phyloP scores from a whole-genome alignment of 2,329 filamentous ascomycete species.

The Biscogniauxia mediterranea region DNA sequence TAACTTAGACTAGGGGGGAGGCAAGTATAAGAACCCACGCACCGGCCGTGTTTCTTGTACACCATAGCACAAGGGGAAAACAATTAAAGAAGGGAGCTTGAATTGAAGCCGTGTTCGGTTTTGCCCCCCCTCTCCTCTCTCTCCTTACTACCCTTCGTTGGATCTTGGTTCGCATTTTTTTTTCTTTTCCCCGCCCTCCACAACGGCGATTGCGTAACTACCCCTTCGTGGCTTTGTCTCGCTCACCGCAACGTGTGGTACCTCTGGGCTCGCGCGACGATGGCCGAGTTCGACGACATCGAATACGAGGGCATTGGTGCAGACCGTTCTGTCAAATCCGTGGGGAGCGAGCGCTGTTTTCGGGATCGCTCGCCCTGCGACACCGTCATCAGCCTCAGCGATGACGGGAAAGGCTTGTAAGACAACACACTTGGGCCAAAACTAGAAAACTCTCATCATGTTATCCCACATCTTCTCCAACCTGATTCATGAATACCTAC shows the following conservation, averaged over 20 bases:
- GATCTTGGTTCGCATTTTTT: not conserved
- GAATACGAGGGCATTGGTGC: slow-evolving; percentile 25
- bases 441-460: not conserved
- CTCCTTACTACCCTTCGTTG: not conserved
- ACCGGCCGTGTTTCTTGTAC: not conserved
- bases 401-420: slow-evolving; percentile 21
- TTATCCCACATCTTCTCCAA: not conserved
- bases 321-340: slow-evolving; percentile 9
- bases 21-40: not conserved
- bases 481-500: too few species aligned
- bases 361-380: slow-evolving; percentile 18
- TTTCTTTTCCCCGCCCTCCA: not conserved
- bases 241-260: not conserved
- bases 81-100: not conserved
- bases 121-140: not conserved
- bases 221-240: not conserved
- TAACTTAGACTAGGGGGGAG: too few species aligned
- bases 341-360: slow-evolving; percentile 18
- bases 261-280: slow-evolving; percentile 1
- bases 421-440: slow-evolving; percentile 2
- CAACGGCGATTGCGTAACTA: not conserved
- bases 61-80: not conserved
- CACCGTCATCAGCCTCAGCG: slow-evolving; percentile 17
- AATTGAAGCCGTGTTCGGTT: not conserved
- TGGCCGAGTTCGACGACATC: slow-evolving; percentile 19